Base-by-base conservation (phyloP, 257 asterid genomes). In the Cinchona pubescens region DNA sequence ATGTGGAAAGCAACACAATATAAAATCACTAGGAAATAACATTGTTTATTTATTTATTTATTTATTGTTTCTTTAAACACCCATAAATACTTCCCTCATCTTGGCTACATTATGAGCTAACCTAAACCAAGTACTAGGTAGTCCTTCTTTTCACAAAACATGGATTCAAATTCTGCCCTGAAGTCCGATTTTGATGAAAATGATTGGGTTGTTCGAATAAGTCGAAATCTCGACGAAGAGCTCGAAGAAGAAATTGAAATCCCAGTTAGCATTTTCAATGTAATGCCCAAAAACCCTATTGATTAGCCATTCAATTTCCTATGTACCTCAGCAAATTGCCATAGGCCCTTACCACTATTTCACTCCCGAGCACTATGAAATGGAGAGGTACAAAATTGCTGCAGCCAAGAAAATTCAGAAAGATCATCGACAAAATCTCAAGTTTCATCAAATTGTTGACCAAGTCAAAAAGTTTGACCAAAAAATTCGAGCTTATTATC, bases 261-360 rank as follows among this genome's bases (percentile, higher is more conserved):
- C 55, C 82, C 87, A 0, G 88, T 89, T 15, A 83, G 89, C n/a
- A 87, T 89, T 53, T 91, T 85, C 49, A 74, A 72, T 1, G 91
- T 89, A n/a, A n/a, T n/a, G n/a, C 2, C 95, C 93, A 0, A 91
- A 84, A 73, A 23, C 85, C 12, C 69, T 89, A 2, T 18, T 82
- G 81, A 10, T 27, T 1, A 21, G 38, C 32, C 49, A 68, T 11
- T 89, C 90, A 0, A 80, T 82, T 21, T 87, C 82, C 12, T 90
- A 87, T 87, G 61, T 58, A 23, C 96, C 91, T 3, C 94, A 87
- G 55, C 78, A 79, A 43, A 81, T 90, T 9, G 85, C 92, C 19
- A 82, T 90, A 38, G 96, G 96, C 40, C 93, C 96, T 1, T 90
- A 87, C 70, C 91, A 90, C 67, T 86, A 83, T 32, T 80, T 76